phyloP scores from a whole-genome alignment of 2,329 filamentous ascomycete genomes.

The Colletotrichum sansevieriae region DNA sequence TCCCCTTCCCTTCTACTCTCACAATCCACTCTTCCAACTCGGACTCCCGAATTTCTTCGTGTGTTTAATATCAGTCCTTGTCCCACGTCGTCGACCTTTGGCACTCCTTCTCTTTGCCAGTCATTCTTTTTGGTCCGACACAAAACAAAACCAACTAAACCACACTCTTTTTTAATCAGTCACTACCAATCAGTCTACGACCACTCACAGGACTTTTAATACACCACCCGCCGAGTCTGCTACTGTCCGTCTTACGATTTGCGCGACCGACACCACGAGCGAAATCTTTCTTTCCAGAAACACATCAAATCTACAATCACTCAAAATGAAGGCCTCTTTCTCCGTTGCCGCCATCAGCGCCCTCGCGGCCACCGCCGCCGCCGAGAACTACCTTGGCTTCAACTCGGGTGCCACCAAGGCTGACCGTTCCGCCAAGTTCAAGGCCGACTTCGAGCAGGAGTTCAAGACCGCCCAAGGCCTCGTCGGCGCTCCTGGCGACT shows the following conservation, averaged over 20 bases:
- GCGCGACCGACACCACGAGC: constrained; percentile 15
- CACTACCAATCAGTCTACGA: constrained; percentile 27
- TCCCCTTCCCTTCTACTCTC: constrained; percentile 2
- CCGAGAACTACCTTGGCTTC: constrained; percentile 66
- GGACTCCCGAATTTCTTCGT: constrained; percentile 24
- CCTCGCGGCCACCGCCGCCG: constrained; percentile 56
- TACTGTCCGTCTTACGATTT: constrained; percentile 12
- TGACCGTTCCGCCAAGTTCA: constrained; percentile 65
- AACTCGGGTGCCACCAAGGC: constrained; percentile 63
- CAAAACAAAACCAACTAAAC: constrained; percentile 17
- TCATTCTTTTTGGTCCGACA: constrained; percentile 40
- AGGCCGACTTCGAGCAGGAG: constrained; percentile 62
- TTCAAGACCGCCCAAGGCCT: constrained; percentile 59
- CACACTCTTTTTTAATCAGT: constrained; percentile 36
- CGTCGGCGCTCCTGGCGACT: constrained; percentile 63
- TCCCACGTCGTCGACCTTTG: constrained; percentile 29
- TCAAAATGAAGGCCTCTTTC: constrained; percentile 56
- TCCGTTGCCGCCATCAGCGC: constrained; percentile 52
- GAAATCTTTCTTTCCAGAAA: not conserved
- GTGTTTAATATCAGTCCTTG: constrained; percentile 36
- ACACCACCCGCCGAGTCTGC: constrained; percentile 1
- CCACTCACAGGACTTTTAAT: constrained; percentile 11
- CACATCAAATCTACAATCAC: not conserved
- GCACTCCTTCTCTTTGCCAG: constrained; percentile 18
- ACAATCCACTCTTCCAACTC: not conserved